Evolutionary conservation across 169 alveolate species (phyloP), one percentile per base, ranked within the genome.

Genomic region (Perkinsus chesapeaki): DNA sequence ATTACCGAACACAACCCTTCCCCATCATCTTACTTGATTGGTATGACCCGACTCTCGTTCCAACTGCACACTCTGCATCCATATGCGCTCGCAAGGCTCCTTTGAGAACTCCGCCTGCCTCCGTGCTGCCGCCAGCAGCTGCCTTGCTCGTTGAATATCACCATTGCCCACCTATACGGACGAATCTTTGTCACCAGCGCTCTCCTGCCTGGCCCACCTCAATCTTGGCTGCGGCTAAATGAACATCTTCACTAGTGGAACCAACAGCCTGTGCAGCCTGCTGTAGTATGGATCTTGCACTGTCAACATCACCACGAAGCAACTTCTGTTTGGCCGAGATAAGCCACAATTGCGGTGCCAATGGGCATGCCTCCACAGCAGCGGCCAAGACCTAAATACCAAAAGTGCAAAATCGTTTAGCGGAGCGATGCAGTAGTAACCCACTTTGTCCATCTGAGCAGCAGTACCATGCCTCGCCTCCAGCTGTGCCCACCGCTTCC

Each of bases 401-500:
- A 60, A 60, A 12, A 60, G n/a, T n/a, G n/a, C n/a, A n/a, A n/a
- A n/a, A n/a, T n/a, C 82, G 23, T 43, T 5, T 43, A 60, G 31
- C 82, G 82, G 82, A 60, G 82, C 82, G 82, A 60, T 5, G 82
- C 36, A 5, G 23, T 43, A 34, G 3, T 23, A 3, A 20, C 82
- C 23, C 9, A 96, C 98, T 10, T 94, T 94, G 48, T 96, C 97
- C 36, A 95, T 96, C 72, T 94, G 94, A 39, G 95, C 96, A 12
- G 95, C 93, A 5, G 96, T 94, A 27, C 98, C 99, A 92, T 95
- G 96, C 73, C 97, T 93, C 38, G 97, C 96, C 93, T 98, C 99
- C 43, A 98, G 95, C 91, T 98, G 97, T n/a, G 98, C 98, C 94
- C 97, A 95, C 37, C 96, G 97, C 90, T 97, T 60, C 99, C 99